Base-by-base conservation (phyloP, 306 rosid species). In the Clitoria ternatea region DNA sequence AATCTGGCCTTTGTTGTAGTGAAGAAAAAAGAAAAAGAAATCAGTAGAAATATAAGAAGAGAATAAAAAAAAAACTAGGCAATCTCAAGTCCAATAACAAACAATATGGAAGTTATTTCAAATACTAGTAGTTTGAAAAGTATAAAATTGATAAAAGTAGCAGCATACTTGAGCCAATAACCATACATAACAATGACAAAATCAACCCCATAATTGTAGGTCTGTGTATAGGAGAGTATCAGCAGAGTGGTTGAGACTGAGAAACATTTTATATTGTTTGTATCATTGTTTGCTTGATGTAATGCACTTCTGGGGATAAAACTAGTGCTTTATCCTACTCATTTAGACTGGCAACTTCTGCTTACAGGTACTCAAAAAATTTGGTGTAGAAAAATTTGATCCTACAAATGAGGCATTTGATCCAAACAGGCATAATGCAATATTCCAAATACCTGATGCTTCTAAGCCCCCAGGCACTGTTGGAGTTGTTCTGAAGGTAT, bases 351-450 rank as follows among this genome's bases (percentile, higher is more conserved):
- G 53, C 76, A 14, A 19, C 12, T 75, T 24, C 52, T 82, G 55
- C 20, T 66, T 84, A 36, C 90, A 95, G 99, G 96, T 84, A 40
- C 88, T 95, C 27, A 91, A 70, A 74, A 95, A 91, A 83, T 81
- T 66, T 39, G 99, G 97, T 33, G 69, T 95, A 9, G 96, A 86
- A 81, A 95, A 84, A 54, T 95, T 68, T 80, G 97, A 91, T 81
- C 96, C 99, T 35, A 73, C 80, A 61, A 89, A 95, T 77, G 97
- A 95, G 81, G 90, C 97, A 26, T 95, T 95, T 77, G 85, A 95
- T 84, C 99, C 99, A 24, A 80, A 95, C 82, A 91, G 81, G 76
- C 99, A 95, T 76, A 81, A 87, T 3, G 99, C 99, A 1, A 73
- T 89, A 22, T 95, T 89, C 82, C 90, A 91, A 84, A 53, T 95